A percentile compares a stretch with the other conserved stretches of the same genome.
phyloP scores from a whole-genome alignment of 129 eudicot genomes.

The Tagetes erecta region DNA sequence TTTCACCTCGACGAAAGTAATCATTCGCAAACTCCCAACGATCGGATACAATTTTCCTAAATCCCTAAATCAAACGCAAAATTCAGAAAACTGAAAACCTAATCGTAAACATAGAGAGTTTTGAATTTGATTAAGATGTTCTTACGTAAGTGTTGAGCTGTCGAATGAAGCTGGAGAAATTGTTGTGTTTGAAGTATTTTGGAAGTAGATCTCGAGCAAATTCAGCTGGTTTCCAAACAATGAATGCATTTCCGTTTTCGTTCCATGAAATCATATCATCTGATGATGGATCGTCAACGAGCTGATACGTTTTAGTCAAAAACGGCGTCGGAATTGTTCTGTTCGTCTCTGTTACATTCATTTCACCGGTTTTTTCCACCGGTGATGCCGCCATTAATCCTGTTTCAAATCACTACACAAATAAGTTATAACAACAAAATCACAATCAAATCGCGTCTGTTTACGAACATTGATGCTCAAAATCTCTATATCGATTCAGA shows the following conservation, averaged over 20 bases:
- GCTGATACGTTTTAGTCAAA: conserved; percentile 66
- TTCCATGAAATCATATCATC: conserved; percentile 74
- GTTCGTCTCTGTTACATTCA: conserved; percentile 35
- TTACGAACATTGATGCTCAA: not conserved
- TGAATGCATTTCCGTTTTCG: conserved; percentile 57
- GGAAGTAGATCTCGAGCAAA: conserved; percentile 74
- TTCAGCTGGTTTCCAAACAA: conserved; percentile 76
- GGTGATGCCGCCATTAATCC: conserved; percentile 37
- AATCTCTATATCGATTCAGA: too few species aligned
- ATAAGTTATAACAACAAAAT: not conserved
- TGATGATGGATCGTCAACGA: conserved; percentile 59
- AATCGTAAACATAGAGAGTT: not conserved
- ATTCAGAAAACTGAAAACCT: not conserved
- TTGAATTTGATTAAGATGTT: not conserved
- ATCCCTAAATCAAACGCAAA: conserved; percentile 50
- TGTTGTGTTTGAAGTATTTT: conserved; percentile 73
- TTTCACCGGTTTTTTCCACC: conserved; percentile 45
- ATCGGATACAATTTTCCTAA: conserved; percentile 71
- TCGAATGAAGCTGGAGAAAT: conserved; percentile 86
- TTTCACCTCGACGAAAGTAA: conserved; percentile 64
- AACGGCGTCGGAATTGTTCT: conserved; percentile 79
- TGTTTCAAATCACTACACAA: conserved; percentile 13
- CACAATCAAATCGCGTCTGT: not conserved
- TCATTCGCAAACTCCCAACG: conserved; percentile 86
- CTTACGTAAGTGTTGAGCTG: conserved; percentile 78